A percentile compares a stretch with the other conserved stretches of the same genome.
Conservation (phyloP, 2,329 filamentous ascomycete genomes). For the Fusarium lateritium region DNA sequence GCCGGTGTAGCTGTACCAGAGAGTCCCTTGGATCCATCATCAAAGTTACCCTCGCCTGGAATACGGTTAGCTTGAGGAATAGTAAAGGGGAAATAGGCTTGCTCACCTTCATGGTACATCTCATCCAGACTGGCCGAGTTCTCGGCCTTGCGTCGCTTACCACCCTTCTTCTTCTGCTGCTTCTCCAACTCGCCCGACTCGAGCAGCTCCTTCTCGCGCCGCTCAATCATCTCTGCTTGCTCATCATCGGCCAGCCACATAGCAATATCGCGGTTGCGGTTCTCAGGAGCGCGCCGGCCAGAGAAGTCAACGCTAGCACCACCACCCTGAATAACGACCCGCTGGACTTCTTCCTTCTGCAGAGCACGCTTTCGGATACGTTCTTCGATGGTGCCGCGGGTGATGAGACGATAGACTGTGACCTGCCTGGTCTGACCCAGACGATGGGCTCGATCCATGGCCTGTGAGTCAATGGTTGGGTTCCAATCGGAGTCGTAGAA, state of each 20-base stretch:
- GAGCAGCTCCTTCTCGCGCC: conserved; percentile 88
- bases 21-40: conserved; percentile 79
- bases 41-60: conserved; percentile 94
- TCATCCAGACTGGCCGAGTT: conserved; percentile 83
- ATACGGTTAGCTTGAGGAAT: conserved; percentile 44
- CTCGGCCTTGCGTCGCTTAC: conserved; percentile 69
- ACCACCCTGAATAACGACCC: conserved; percentile 94
- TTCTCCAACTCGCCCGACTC: conserved; percentile 79
- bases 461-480: conserved; percentile 97
- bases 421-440: conserved; percentile 96
- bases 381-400: conserved; percentile 95
- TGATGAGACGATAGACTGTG: conserved; percentile 97
- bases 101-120: conserved; percentile 98
- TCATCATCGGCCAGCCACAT: conserved; percentile 99
- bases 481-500: conserved; percentile 99
- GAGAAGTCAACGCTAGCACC: conserved; percentile 97
- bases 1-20: conserved; percentile 79
- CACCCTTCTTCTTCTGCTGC: conserved; percentile 73
- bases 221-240: conserved; percentile 93
- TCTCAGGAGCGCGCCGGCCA: conserved; percentile 87
- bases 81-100: background rate
- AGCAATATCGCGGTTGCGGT: conserved; percentile 96
- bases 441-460: conserved; percentile 99
- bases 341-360: conserved; percentile 98
- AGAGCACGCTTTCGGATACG: conserved; percentile 96